phyloP scores from a whole-genome alignment of 331 rosid genomes.

The Telfairia occidentalis region DNA sequence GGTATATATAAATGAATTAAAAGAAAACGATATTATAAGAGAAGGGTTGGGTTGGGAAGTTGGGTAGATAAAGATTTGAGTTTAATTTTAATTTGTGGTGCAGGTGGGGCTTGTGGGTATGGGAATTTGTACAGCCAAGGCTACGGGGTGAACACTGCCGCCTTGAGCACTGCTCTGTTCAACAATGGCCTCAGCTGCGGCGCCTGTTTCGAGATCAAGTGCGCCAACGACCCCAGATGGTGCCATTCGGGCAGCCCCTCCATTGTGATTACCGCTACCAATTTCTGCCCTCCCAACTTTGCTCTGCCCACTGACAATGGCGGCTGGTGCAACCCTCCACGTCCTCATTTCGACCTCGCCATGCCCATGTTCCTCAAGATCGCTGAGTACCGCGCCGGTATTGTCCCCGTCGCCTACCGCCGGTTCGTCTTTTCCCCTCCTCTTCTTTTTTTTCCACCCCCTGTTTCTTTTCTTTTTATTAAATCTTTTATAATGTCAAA shows the following conservation, averaged over 20 bases:
- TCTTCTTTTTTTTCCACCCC: not conserved
- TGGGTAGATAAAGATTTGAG: too few species aligned
- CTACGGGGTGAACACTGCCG: slow-evolving; percentile 57
- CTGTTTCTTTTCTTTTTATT: too few species aligned
- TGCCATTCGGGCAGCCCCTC: slow-evolving; percentile 62
- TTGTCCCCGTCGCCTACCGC: slow-evolving; percentile 51
- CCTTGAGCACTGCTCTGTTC: slow-evolving; percentile 47
- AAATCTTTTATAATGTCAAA: too few species aligned
- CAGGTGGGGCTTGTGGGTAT: slow-evolving; percentile 66
- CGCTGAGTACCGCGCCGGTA: slow-evolving; percentile 58
- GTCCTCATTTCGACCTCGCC: slow-evolving; percentile 54
- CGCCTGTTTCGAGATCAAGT: slow-evolving; percentile 48
- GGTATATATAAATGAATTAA: too few species aligned
- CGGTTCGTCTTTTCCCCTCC: slow-evolving; percentile 17
- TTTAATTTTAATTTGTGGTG: not conserved
- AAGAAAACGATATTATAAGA: too few species aligned
- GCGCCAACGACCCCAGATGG: slow-evolving; percentile 47
- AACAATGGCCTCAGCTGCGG: slow-evolving; percentile 58
- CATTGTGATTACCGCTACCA: slow-evolving; percentile 42
- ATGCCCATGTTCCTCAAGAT: slow-evolving; percentile 69
- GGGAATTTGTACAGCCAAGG: slow-evolving; percentile 63
- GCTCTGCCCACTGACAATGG: slow-evolving; percentile 56
- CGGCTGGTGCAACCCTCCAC: slow-evolving; percentile 67
- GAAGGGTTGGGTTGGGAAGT: too few species aligned
- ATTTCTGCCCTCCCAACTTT: slow-evolving; percentile 50